Base-by-base conservation (phyloP, 106 monocot genomes). In the Agapanthus africanus region DNA sequence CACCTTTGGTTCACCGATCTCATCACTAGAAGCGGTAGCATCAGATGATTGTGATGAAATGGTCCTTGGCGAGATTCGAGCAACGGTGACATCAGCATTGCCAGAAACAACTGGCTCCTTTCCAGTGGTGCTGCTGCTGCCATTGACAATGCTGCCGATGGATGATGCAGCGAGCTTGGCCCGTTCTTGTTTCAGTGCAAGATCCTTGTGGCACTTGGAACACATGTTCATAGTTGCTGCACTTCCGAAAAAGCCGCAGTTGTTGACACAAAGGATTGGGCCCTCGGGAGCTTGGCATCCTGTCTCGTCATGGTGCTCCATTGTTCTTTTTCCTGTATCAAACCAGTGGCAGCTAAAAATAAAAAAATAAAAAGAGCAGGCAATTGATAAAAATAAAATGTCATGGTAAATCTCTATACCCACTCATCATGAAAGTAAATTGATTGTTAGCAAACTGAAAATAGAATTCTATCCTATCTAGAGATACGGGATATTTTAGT, bases 211-310 rank as follows among this genome's bases (percentile, higher is more conserved):
- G 71, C 87, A 87, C 74, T 83, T 83, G 32, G 87, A 87, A 67
- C 87, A 87, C 82, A 87, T 80, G 63, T 87, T 83, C 79, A 82
- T 87, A 1, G 87, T 87, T 9, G 79, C 77, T 27, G 79, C 69
- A 57, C 83, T 87, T 35, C 87, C 87, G 36, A 83, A 87, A 57
- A 87, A 87, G 22, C 87, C 87, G 68, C 87, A 87, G 41, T 87
- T 87, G 80, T 87, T 87, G 52, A 80, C 38, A 62, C 87, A 87
- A 21, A 87, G 77, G 27, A 80, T 80, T 40, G 87, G 83, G 28
- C 69, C 80, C 47, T 83, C 83, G 0, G 83, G 80, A 38, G 79
- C 66, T 42, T 83, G 77, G 67, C 78, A 82, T 74, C 66, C 83
- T 10, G 83, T 73, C 71, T 87, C 83, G 25, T 87, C 80, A 22